Base-by-base conservation (phyloP, 202 grass and related monocot species). In the Digitaria exilis region DNA sequence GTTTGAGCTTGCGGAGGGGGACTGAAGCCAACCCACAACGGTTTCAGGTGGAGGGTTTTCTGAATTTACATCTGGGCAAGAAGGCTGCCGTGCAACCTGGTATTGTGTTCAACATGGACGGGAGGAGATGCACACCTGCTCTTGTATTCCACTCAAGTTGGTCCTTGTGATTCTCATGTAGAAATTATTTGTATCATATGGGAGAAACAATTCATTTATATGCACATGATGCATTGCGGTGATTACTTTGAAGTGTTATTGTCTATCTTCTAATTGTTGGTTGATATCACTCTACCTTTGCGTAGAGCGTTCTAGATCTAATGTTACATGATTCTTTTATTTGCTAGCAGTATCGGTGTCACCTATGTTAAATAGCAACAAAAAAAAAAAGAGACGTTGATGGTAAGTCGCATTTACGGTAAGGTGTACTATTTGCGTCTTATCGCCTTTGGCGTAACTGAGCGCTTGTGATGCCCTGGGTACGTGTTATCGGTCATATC, bases 141-240 rank as follows among this genome's bases (percentile, higher is more conserved):
- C 60, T 95, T n/a, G 85, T 95, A 41, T 87, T 93, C 74, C 85
- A 73, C 51, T 91, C 95, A 42, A 93, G 77, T 75, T 98, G 92
- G 95, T 93, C 75, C 21, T 86, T 97, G 78, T 97, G 78, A 35
- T 43, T 59, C 50, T 49, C 18, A 29, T 19, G 29, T 14, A 82
- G 54, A 11, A 46, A 43, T 73, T 24, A 12, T 59, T 84, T 59
- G 29, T 67, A 77, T 65, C 57, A 21, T 55, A 35, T 21, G 17
- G 24, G 44, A 43, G 35, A 49, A 29, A 9, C 19, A 24, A 56
- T 64, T 45, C 9, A 65, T 72, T 64, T 65, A 11, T 18, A 61
- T 42, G 28, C 0, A 1, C 19, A 26, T 34, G 9, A 26, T 69
- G 21, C 9, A 17, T 28, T 79, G 31, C n/a, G 5, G 5, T 6